phyloP scores from a whole-genome alignment of 2,329 filamentous ascomycete genomes.

The Aspergillus sergii region DNA sequence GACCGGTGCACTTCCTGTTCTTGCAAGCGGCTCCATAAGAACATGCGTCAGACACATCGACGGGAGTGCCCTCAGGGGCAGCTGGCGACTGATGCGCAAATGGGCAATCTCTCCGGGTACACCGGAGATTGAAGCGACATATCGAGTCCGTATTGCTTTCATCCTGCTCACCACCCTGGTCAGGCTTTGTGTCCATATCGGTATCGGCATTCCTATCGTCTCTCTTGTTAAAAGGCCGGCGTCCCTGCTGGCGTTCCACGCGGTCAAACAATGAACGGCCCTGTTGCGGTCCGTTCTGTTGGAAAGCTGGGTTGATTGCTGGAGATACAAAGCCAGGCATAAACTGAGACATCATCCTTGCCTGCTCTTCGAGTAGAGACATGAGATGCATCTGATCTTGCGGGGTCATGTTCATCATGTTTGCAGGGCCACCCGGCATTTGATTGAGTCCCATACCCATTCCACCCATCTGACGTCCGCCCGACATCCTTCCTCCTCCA shows the following conservation, averaged over 20 bases:
- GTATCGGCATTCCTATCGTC: conserved; percentile 28
- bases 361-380: conserved; percentile 81
- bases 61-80: conserved; percentile 72
- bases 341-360: conserved; percentile 79
- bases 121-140: conserved; percentile 88
- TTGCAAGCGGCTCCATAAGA: conserved; percentile 89
- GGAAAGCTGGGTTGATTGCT: conserved; percentile 58
- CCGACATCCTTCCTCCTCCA: conserved; percentile 45
- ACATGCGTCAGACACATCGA: conserved; percentile 82
- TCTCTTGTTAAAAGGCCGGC: conserved; percentile 59
- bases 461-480: conserved; percentile 50
- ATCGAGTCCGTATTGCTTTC: conserved; percentile 63
- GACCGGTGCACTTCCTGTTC: conserved; percentile 89
- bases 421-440: conserved; percentile 40
- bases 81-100: conserved; percentile 95
- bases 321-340: conserved; percentile 59
- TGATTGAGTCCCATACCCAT: conserved; percentile 42
- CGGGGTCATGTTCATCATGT: conserved; percentile 60
- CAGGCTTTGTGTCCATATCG: conserved; percentile 45
- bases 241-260: conserved; percentile 53
- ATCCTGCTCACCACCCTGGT: conserved; percentile 50
- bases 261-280: conserved; percentile 74
- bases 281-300: conserved; percentile 47
- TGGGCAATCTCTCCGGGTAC: conserved; percentile 85
- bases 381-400: conserved; percentile 74